phyloP scores from a whole-genome alignment of 2,329 filamentous ascomycete genomes.

The Stemphylium vesicarium region DNA sequence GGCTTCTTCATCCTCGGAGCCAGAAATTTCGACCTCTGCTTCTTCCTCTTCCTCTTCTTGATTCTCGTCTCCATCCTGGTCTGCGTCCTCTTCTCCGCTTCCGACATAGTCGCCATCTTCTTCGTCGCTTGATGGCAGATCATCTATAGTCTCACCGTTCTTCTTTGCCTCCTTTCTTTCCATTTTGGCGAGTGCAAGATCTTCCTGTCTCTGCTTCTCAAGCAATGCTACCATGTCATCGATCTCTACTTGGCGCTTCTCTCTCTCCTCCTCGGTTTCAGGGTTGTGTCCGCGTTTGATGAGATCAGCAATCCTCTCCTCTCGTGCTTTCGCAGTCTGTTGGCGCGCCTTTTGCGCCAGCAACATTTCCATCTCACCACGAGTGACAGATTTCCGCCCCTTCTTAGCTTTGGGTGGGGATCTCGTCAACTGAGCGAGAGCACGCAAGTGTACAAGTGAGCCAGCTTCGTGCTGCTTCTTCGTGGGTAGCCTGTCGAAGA shows the following conservation, averaged over 20 bases:
- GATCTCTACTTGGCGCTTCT: conserved; percentile 79
- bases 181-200: conserved; percentile 75
- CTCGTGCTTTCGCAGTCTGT: conserved; percentile 79
- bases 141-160: conserved; percentile 54
- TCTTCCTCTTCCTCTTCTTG: conserved; percentile 33
- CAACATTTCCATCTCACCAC: conserved; percentile 70
- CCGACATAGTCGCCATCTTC: conserved; percentile 60
- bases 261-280: conserved; percentile 85
- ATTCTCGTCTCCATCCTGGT: conserved; percentile 46
- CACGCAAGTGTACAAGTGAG: conserved; percentile 72
- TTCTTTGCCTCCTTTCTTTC: conserved; percentile 78
- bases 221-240: conserved; percentile 75
- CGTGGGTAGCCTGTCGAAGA: conserved; percentile 73
- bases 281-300: conserved; percentile 80
- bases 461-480: conserved; percentile 68
- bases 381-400: conserved; percentile 66
- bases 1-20: conserved; percentile 38
- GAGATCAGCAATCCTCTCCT: conserved; percentile 77
- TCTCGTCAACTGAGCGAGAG: conserved; percentile 74
- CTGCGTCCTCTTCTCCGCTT: conserved; percentile 55
- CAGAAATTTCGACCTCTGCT: conserved; percentile 28
- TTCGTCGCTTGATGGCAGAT: conserved; percentile 59
- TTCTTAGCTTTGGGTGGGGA: conserved; percentile 58
- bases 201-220: conserved; percentile 81
- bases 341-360: conserved; percentile 75